Conservation (phyloP, 352 stramenopile genomes). For the Elongisporangium senticosum region DNA sequence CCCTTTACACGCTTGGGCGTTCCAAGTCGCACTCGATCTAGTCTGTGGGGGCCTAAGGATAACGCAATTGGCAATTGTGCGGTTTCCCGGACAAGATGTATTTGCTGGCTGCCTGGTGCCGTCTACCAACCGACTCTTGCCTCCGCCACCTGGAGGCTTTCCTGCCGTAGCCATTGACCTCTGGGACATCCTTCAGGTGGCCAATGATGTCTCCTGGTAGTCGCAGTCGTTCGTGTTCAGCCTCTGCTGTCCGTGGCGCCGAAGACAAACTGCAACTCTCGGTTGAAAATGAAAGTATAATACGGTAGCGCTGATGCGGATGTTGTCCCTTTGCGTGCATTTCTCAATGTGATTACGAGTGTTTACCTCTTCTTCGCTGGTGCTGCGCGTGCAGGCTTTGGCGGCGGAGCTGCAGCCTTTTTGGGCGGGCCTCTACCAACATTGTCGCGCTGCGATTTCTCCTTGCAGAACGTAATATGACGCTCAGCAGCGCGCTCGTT, state of each 20-base stretch:
- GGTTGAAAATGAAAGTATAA: too few relatives aligned
- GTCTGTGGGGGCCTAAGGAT: too few relatives aligned
- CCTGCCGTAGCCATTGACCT: neutral
- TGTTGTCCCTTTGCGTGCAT: neutral
- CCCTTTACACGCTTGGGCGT: too few relatives aligned
- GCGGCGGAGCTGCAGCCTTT: conserved; percentile 18
- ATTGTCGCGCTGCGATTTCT: conserved; percentile 64
- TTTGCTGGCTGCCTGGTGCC: too few relatives aligned
- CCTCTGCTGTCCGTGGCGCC: too few relatives aligned
- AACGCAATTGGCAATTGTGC: too few relatives aligned
- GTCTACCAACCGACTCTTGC: too few relatives aligned
- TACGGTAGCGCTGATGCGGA: neutral
- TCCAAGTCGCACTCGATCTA: too few relatives aligned
- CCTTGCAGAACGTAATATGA: conserved; percentile 90
- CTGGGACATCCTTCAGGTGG: too few relatives aligned
- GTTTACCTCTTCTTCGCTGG: conserved; percentile 39
- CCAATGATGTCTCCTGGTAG: neutral
- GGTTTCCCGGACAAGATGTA: too few relatives aligned
- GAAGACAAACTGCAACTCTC: too few relatives aligned
- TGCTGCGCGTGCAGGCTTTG: conserved; percentile 29
- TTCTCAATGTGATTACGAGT: neutral
- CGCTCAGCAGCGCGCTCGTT: conserved; percentile 90
- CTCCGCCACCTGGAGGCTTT: neutral
- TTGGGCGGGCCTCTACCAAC: conserved; percentile 33
- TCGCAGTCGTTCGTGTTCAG: too few relatives aligned